These are phyloP conservation scores for Saccharum hybrid DNA, from an alignment of 202 grass and related monocot species.

Conservation along the genomic window DNA sequence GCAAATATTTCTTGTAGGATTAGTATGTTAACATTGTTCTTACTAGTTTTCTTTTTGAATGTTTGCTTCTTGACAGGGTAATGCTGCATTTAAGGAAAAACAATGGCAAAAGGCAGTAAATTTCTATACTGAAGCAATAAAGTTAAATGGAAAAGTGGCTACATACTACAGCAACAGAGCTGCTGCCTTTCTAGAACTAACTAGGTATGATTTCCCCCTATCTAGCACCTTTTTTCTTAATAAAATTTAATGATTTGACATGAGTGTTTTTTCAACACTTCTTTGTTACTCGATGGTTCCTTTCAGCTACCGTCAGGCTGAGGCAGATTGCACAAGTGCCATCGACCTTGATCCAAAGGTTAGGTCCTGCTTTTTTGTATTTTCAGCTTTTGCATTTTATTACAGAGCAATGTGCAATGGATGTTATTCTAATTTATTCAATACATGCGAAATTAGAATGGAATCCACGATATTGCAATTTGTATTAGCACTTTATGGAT, in stretches of 20 bases:
- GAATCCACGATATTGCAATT: neutral
- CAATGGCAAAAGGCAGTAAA: conserved; percentile 89
- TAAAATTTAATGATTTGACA: conserved; percentile 23
- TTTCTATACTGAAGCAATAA: conserved; percentile 94
- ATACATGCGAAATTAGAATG: neutral
- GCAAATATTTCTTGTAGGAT: neutral
- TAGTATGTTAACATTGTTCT: conserved; percentile 3
- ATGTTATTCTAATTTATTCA: conserved; percentile 8
- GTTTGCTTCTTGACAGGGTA: conserved; percentile 63
- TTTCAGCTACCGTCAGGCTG: conserved; percentile 92
- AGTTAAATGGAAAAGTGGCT: conserved; percentile 80
- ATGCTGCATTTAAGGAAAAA: conserved; percentile 90
- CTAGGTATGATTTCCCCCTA: conserved; percentile 52
- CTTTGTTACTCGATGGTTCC: conserved; percentile 37
- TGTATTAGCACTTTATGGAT: neutral
- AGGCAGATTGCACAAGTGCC: conserved; percentile 86
- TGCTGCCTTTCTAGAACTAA: conserved; percentile 84
- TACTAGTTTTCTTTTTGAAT: conserved; percentile 11
- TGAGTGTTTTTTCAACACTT: neutral
- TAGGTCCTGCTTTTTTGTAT: conserved; percentile 23
- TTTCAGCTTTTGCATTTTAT: conserved; percentile 10
- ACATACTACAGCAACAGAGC: conserved; percentile 98
- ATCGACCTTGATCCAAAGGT: conserved; percentile 96
- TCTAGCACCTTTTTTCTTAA: neutral
- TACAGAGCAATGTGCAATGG: conserved; percentile 1